Evolutionary conservation across 2,329 filamentous ascomycete species (phyloP), one percentile per base, ranked within the genome.

Genomic region (Paracoccidioides lutzii): DNA sequence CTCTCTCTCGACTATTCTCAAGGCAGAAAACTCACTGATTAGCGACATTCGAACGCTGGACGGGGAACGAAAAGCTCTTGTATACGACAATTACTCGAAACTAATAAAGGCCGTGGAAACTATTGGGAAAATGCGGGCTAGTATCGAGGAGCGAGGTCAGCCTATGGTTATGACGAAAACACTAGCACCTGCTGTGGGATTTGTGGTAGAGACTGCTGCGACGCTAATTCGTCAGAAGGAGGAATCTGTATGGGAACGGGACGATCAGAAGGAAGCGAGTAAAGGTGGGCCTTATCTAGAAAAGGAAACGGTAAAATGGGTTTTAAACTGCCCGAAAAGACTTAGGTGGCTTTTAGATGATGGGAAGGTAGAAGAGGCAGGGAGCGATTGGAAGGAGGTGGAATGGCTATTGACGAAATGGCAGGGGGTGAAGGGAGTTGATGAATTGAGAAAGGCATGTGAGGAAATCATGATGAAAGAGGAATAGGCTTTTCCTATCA

Each of bases 11-110:
- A 73, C 73, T 2, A 71, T 75, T 28, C 61, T 75, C 7, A 73
- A 72, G 48, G 72, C 72, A 1, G 73, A 75, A 59, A 71, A 73
- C 42, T 72, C 70, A 6, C 65, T 75, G n/a, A 70, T 75, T 5
- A 71, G 69, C 61, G 91, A 97, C 73, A 91, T 95, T 50, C 76
- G 90, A 41, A 90, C 88, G 2, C 77, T 98, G 15, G 93, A 97
- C 66, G 91, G 91, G 30, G 93, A 98, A 77, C 87, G 93, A 71
- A 98, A 98, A 73, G 90, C 91, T 1, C 74, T 98, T 59, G 93
- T 98, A 4, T 98, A 98, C 70, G 91, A 98, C 69, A 98, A 98
- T 68, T 98, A 97, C 71, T 93, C 87, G 63, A 97, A 97, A 73
- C 74, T 98, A 62, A 96, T 98, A 62, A 82, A 85, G n/a, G 93